A percentile compares a stretch with the other conserved stretches of the same genome.
These are phyloP conservation scores for Zymoseptoria pseudotritici DNA, from an alignment of 2,329 filamentous ascomycete species.

Conservation along the genomic window DNA sequence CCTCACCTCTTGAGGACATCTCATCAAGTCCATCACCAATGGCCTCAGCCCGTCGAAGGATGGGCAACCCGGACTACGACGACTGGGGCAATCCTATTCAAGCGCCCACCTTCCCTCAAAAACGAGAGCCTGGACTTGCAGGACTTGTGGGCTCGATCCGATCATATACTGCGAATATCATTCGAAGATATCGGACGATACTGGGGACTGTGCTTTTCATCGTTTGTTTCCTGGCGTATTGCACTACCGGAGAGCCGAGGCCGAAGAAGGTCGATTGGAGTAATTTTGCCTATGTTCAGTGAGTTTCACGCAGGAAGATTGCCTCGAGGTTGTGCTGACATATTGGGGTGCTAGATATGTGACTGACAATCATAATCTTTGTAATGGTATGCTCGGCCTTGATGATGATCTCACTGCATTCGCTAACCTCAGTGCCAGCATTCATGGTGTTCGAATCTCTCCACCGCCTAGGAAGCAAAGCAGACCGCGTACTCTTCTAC, in stretches of 20 bases:
- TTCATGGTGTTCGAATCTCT: conserved; percentile 39
- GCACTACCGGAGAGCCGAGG: conserved; percentile 3
- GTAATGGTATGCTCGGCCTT: conserved; percentile 8
- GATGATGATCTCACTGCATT: neutral
- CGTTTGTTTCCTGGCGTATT: conserved; percentile 13
- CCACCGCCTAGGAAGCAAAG: conserved; percentile 35
- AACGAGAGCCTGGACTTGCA: conserved; percentile 9
- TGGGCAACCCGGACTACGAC: conserved; percentile 16
- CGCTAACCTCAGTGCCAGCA: conserved; percentile 5
- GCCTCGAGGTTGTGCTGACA: neutral
- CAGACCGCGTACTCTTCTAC: conserved; percentile 41
- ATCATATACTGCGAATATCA: conserved; percentile 5
- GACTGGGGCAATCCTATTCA: conserved; percentile 19
- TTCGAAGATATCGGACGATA: conserved; percentile 11
- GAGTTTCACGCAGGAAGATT: conserved; percentile 1
- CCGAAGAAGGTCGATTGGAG: conserved; percentile 13
- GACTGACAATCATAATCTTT: conserved; percentile 19
- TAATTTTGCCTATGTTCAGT: conserved; percentile 19
- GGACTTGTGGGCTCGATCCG: conserved; percentile 6
- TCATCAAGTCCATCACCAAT: neutral
- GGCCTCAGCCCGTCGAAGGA: conserved; percentile 5
- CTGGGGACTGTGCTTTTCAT: conserved; percentile 12
- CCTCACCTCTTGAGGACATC: neutral
- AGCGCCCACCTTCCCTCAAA: conserved; percentile 8
- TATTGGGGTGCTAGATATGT: conserved; percentile 12